Evolutionary conservation across 1,284 basidiomycete species (phyloP).

Genomic region (Cryptococcus sp.): DNA sequence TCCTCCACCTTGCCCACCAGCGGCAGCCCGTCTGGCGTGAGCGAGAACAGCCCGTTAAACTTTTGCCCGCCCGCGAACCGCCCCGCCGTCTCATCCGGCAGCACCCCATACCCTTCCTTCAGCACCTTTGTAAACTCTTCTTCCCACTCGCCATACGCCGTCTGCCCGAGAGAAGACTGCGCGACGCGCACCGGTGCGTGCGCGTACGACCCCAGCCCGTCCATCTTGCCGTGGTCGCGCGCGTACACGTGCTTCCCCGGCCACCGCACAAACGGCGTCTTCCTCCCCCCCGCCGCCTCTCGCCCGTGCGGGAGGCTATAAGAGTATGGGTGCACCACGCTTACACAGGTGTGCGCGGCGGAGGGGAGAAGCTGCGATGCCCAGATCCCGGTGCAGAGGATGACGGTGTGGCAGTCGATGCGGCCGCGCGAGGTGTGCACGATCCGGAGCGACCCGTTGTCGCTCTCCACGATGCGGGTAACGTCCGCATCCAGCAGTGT

Average conservation of each 20-base stretch:
- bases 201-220: constrained; percentile 30
- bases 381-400: constrained; percentile 32
- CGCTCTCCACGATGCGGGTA: neutral
- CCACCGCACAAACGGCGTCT: constrained; percentile 26
- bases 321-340: constrained; percentile 31
- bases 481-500: constrained; percentile 15
- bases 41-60: constrained; percentile 32
- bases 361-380: constrained; percentile 24
- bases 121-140: constrained; percentile 15
- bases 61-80: constrained; percentile 7
- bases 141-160: constrained; percentile 23
- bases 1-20: constrained; percentile 20
- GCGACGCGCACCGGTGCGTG: constrained; percentile 21
- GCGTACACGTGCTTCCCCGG: constrained; percentile 26
- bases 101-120: constrained; percentile 6
- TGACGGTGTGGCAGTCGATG: constrained; percentile 15
- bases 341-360: constrained; percentile 12
- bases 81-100: constrained; percentile 16
- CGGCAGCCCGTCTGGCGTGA: constrained; percentile 31
- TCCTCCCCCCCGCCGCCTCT: neutral
- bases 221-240: constrained; percentile 27
- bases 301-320: constrained; percentile 9
- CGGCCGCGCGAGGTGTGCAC: constrained; percentile 5
- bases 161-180: neutral
- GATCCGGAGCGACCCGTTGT: neutral